Base-by-base conservation (phyloP, 352 stramenopile species). In the Phytophthora meadii region DNA sequence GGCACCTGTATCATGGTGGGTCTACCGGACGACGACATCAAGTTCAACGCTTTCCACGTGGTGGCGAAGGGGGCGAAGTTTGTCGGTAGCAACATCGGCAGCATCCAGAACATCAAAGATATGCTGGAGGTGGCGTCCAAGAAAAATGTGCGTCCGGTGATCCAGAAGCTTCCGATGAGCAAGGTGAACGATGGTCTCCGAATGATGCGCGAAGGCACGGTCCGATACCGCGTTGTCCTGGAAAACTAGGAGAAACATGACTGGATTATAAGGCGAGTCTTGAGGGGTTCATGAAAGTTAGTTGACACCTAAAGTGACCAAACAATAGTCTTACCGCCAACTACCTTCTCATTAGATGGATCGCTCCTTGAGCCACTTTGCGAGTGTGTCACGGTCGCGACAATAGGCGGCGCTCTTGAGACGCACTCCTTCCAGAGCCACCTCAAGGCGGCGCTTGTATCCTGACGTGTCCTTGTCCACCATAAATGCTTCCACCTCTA, bases 401-500 rank as follows among this genome's bases (percentile, higher is more conserved):
- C 69, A 61, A 45, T 73, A 81, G 25, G 70, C 75, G 12, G 72
- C 70, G 30, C 72, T 84, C 60, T 87, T 87, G 17, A 88, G 72
- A 24, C 79, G 81, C 25, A 92, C 79, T 12, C 52, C 59, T 64
- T 95, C 87, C 10, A 92, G 61, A 5, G 78, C 67, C 12, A 73
- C 82, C 14, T 88, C 66, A 11, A 95, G 69, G 28, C 74, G 74
- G 17, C 84, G 77, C 36, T 74, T 78, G 59, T 77, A 92, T 22
- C 77, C 78, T 12, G 72, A 66, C 39, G 83, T 82, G 48, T 91
- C 75, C 61, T 92, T 90, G 27, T 44, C 70, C 14, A 56, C 56
- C 54, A 88, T 51, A 45, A 92, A 94, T 15, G 70, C 68, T 17
- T 86, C 82, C 9, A 90, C 76, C 32, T 84, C 81, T 0, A 72